Evolutionary conservation across 306 rosid species (phyloP).

Genomic region (Ammopiptanthus mongolicus): DNA sequence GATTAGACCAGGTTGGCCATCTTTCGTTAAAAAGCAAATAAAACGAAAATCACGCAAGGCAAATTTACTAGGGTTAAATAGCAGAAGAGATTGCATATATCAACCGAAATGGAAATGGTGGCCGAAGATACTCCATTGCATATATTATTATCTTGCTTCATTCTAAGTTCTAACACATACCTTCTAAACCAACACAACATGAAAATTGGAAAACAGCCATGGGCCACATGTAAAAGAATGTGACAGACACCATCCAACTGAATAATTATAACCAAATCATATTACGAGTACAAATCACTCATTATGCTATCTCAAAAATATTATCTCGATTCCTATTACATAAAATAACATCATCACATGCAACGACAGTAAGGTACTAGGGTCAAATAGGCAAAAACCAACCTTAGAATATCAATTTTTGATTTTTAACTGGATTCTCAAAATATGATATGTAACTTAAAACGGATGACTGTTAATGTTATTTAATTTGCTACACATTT

Average conservation of each 20-base stretch:
- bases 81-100: background rate
- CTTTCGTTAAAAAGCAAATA: background rate
- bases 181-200: background rate
- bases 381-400: background rate
- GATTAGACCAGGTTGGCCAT: background rate
- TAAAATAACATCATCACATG: background rate
- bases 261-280: background rate
- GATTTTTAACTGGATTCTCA: background rate
- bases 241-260: background rate
- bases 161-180: background rate
- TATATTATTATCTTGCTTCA: background rate
- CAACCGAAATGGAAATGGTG: background rate
- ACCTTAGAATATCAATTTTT: background rate
- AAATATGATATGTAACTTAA: background rate
- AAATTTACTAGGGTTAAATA: background rate
- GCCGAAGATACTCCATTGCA: background rate
- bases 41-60: background rate
- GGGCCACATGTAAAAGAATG: background rate
- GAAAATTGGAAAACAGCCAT: background rate
- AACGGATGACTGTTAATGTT: background rate
- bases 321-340: background rate
- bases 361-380: background rate
- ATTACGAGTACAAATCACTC: background rate
- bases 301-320: background rate
- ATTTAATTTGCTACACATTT: background rate